Conservation (phyloP, 768 basidiomycete genomes). For the Lactarius vividus region DNA sequence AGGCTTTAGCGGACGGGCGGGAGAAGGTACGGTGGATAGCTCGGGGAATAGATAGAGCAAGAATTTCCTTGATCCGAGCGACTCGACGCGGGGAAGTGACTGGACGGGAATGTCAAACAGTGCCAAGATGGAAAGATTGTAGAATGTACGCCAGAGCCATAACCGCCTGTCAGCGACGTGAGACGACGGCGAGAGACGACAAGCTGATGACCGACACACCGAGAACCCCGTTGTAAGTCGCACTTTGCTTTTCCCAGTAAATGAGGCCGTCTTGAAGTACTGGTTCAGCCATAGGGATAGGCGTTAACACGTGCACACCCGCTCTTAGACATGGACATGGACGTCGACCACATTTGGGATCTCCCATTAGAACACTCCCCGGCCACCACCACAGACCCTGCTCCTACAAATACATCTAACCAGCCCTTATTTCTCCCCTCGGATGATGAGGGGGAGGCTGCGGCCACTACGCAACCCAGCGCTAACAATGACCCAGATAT, state of each 20-base stretch:
- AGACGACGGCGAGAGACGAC: neutral
- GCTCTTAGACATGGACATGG: constrained; percentile 26
- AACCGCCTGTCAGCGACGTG: constrained; percentile 40
- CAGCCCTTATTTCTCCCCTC: constrained; percentile 53
- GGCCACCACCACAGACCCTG: constrained; percentile 23
- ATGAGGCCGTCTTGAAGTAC: constrained; percentile 73
- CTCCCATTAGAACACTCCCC: constrained; percentile 33
- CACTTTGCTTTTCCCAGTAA: constrained; percentile 84
- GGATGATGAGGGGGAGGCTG: constrained; percentile 52
- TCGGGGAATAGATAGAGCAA: constrained; percentile 78
- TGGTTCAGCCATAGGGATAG: constrained; percentile 37
- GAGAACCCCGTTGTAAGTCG: constrained; percentile 84
- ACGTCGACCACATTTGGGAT: constrained; percentile 62
- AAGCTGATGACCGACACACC: constrained; percentile 42
- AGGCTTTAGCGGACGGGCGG: constrained; percentile 51
- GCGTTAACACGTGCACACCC: constrained; percentile 2
- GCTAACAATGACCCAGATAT: constrained; percentile 33
- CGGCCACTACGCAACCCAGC: constrained; percentile 1
- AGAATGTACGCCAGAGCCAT: constrained; percentile 50
- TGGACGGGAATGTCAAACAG: constrained; percentile 33
- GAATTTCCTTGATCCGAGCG: constrained; percentile 86
- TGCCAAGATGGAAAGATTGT: constrained; percentile 21
- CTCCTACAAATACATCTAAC: constrained; percentile 30
- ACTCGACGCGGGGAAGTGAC: constrained; percentile 88
- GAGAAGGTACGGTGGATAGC: constrained; percentile 73